A percentile compares a stretch with the other conserved stretches of the same genome.
phyloP scores from a whole-genome alignment of 225 moss, liverwort and hornwort species.

The Physcomitrium patens region DNA sequence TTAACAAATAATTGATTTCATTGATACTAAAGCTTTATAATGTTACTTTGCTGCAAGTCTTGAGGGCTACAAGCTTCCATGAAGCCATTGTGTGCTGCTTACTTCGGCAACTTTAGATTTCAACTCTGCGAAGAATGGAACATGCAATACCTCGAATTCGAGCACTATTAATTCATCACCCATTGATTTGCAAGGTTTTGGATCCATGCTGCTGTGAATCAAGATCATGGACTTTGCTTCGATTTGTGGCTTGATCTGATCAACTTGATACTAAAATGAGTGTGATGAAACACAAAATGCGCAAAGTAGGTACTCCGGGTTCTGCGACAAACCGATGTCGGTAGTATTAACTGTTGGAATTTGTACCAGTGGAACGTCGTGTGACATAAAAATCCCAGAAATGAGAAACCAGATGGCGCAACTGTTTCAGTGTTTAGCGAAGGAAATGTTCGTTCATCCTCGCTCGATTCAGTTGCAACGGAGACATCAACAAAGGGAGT shows the following conservation, averaged over 20 bases:
- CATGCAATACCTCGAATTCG: too few relatives aligned
- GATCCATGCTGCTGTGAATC: neutral
- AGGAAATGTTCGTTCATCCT: neutral
- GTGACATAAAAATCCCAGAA: slow-evolving; percentile 2
- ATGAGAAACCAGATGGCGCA: too few relatives aligned
- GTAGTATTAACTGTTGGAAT: neutral
- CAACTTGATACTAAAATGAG: neutral
- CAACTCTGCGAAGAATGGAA: too few relatives aligned
- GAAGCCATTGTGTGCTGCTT: slow-evolving; percentile 91
- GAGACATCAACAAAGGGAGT: too few relatives aligned
- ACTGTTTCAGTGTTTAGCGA: too few relatives aligned
- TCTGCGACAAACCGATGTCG: neutral
- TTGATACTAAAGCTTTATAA: too few relatives aligned
- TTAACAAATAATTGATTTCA: too few relatives aligned
- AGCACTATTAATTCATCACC: neutral
- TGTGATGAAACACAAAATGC: neutral
- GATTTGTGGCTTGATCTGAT: neutral
- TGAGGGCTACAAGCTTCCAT: too few relatives aligned
- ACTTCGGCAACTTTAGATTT: slow-evolving; percentile 63
- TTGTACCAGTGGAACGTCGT: slow-evolving; percentile 13
- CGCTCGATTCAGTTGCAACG: neutral
- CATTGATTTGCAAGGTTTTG: neutral
- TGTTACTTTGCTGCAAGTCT: too few relatives aligned
- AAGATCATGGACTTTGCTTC: neutral
- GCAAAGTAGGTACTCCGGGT: neutral